Evolutionary conservation across 495 filamentous ascomycete species (phyloP), one percentile per base, ranked within the genome.

Genomic region (Articulospora tetracladia): DNA sequence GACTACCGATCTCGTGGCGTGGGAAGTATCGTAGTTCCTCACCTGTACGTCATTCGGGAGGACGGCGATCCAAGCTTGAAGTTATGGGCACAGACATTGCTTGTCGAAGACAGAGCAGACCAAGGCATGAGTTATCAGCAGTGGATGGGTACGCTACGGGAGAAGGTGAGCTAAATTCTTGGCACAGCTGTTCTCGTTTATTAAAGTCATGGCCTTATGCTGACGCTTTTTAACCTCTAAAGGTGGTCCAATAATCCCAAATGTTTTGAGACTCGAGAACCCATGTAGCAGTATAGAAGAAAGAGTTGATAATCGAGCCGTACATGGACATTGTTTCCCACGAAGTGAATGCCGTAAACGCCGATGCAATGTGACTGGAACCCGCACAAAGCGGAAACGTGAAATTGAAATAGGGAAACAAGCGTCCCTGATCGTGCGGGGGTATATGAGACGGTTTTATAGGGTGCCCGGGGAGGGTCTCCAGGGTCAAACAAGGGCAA

Each of bases 41-140:
- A 95, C 67, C 77, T 98, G 57, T 98, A 98, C 67, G 83, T 98
- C 64, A 88, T 98, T 53, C 85, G 92, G 63, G 92, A 97, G 71
- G 94, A 98, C 66, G 94, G 94, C 28, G 94, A 98, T 76, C 94
- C 94, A 23, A 91, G 90, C 53, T 78, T 98, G 73, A 92, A 93
- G 70, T 76, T 98, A 61, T 98, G 94, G 94, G 94, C 94, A 25
- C 91, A 94, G 80, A 96, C 95, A 47, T 81, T 97, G 77, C 76
- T 98, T 71, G 87, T 98, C 53, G 94, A 98, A 75, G 94, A 98
- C 73, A 82, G 93, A 59, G 91, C 95, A 44, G 94, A 98, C 69
- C 91, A 96, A 76, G 86, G 92, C 22, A 84, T 93, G 71, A 96
- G 95, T 67, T 83, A 94, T 68, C 83, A 83, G 70, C 93, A 97